Percentiles rank a stretch among this genome's conserved stretches.
phyloP scores from a whole-genome alignment of 495 filamentous ascomycete genomes.

The Acidomyces sp. region DNA sequence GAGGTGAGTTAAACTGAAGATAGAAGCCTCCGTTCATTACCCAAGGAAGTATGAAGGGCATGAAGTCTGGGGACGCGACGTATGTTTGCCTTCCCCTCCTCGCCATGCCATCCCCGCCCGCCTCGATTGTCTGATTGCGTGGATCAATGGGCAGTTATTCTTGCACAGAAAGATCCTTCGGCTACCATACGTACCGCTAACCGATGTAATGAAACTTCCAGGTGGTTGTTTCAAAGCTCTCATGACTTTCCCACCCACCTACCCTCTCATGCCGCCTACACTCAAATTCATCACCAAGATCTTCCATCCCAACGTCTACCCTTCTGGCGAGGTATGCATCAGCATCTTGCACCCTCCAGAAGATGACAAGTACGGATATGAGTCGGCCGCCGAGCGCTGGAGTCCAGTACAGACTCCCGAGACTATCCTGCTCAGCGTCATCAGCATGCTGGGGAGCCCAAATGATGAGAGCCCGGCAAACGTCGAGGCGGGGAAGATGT shows the following conservation, averaged over 20 bases:
- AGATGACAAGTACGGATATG: constrained; percentile 93
- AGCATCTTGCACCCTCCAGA: constrained; percentile 93
- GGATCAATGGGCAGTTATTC: too few relatives aligned
- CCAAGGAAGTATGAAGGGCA: too few relatives aligned
- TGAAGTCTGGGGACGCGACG: too few relatives aligned
- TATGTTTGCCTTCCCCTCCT: too few relatives aligned
- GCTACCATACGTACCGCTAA: too few relatives aligned
- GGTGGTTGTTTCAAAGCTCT: constrained; percentile 80
- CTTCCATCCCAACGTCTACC: constrained; percentile 94
- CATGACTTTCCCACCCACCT: constrained; percentile 66
- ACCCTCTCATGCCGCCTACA: constrained; percentile 80
- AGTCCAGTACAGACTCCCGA: constrained; percentile 94
- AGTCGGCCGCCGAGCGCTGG: constrained; percentile 85
- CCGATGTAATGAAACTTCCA: too few relatives aligned
- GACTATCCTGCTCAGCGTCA: constrained; percentile 82
- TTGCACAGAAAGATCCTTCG: too few relatives aligned
- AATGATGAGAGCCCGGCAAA: constrained; percentile 96
- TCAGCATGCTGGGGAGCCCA: constrained; percentile 82
- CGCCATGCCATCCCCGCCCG: too few relatives aligned
- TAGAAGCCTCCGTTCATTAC: too few relatives aligned
- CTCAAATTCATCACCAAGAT: constrained; percentile 81
- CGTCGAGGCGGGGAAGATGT: constrained; percentile 75
- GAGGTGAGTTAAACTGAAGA: constrained; percentile 42
- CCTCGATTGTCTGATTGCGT: too few relatives aligned
- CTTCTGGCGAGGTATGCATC: constrained; percentile 83